A percentile compares a stretch with the other conserved stretches of the same genome.
Evolutionary conservation across 2,329 filamentous ascomycete genomes (phyloP).

Genomic region (Waltergamsia citrina): DNA sequence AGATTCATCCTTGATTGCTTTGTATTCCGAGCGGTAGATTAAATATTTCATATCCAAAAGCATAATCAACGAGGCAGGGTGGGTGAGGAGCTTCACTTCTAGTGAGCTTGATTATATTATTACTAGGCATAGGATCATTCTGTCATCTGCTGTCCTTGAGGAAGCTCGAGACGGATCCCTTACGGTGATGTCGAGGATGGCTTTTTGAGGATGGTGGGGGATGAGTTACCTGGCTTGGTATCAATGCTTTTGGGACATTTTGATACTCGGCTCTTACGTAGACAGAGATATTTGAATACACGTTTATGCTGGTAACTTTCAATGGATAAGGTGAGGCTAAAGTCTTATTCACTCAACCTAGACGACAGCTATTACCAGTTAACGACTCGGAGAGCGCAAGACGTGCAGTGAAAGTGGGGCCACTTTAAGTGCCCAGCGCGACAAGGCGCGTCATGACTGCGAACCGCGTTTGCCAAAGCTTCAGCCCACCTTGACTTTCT

Average conservation of each 20-base stretch:
- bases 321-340: no score
- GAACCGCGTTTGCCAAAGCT: background rate
- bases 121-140: constrained; percentile 19
- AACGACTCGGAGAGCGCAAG: no score
- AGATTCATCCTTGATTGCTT: constrained; percentile 64
- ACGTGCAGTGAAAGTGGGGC: no score
- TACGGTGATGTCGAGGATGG: background rate
- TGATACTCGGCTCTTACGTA: no score
- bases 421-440: no score
- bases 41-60: constrained; percentile 20
- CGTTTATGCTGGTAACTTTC: no score
- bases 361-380: no score
- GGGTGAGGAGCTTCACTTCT: constrained; percentile 22
- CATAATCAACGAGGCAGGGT: constrained; percentile 17
- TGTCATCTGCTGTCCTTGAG: constrained; percentile 22
- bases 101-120: constrained; percentile 23
- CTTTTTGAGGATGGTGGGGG: background rate
- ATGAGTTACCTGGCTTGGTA: background rate
- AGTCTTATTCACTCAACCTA: no score
- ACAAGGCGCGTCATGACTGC: background rate
- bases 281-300: no score
- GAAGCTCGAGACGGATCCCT: background rate
- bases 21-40: constrained; percentile 68
- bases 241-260: background rate
- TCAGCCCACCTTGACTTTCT: background rate